These are phyloP conservation scores for Trichoderma atrobrunneum DNA, from an alignment of 2,329 filamentous ascomycete genomes.

Conservation along the genomic window DNA sequence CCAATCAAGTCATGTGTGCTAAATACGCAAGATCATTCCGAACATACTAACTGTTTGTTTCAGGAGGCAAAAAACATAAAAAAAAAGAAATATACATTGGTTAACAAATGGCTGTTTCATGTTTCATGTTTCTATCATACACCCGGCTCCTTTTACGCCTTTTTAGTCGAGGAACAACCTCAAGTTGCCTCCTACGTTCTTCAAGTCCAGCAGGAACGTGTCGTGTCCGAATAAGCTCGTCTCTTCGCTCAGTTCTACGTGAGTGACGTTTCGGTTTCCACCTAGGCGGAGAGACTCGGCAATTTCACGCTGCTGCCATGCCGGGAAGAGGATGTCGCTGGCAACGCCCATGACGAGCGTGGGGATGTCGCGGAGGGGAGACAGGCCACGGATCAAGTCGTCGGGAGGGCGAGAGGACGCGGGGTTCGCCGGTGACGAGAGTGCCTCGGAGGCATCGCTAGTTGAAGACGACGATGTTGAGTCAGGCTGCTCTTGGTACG, in stretches of 20 bases:
- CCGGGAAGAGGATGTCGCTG: conserved; percentile 93
- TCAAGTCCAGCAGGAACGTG: conserved; percentile 87
- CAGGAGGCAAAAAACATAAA: neutral
- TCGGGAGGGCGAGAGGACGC: conserved; percentile 60
- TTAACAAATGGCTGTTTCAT: neutral
- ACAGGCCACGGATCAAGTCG: conserved; percentile 76
- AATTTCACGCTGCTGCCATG: conserved; percentile 96
- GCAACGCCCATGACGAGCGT: conserved; percentile 90
- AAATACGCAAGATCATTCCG: neutral
- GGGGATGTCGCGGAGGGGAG: conserved; percentile 69
- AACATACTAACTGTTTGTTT: neutral
- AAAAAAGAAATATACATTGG: neutral
- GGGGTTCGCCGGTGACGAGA: conserved; percentile 23
- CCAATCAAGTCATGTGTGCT: neutral
- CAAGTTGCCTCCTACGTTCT: conserved; percentile 85
- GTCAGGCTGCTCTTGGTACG: conserved; percentile 79
- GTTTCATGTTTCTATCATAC: neutral
- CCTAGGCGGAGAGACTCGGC: conserved; percentile 74
- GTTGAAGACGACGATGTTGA: neutral
- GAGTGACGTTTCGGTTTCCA: conserved; percentile 78
- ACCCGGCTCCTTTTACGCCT: neutral
- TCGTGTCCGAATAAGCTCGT: conserved; percentile 95
- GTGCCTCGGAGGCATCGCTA: conserved; percentile 33
- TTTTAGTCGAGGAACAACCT: conserved; percentile 65
- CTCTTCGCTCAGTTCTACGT: conserved; percentile 91